Evolutionary conservation across 2,329 filamentous ascomycete species (phyloP), one percentile per base, ranked within the genome.

Genomic region (Aureobasidium musti): DNA sequence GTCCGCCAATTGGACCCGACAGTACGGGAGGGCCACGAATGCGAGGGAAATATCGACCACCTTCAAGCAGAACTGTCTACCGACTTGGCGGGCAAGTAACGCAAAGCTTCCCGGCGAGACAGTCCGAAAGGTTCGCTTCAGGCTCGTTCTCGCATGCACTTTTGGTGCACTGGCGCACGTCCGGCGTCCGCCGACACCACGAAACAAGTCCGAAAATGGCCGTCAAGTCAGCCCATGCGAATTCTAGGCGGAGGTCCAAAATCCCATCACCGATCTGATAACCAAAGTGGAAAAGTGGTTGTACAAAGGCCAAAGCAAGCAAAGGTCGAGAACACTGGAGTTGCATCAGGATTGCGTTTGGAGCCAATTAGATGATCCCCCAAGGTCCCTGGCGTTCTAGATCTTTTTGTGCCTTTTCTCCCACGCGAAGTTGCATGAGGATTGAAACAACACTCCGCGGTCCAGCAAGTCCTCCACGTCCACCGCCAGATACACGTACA

Each of bases 241-340:
- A 37, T 14, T 54, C 30, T 37, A 37, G 30, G 21, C 30, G 26
- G 11, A 21, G 30, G 47, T 6, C 47, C 45, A 49, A 49, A 35
- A 33, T 33, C 28, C 28, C 49, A 52, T 52, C 49, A 52, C 49
- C 49, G 49, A 52, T 52, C 49, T 52, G 26, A 33, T 21, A 8
- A 33, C 49, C 49, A 33, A n/a, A n/a, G 7, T 19, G 28, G 49
- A 21, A 33, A 33, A 52, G 26, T 52, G 49, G 49, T 33, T 52
- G 49, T 52, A 52, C 49, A 52, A 35, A 17, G 14, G 23, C 21
- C 43, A 50, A 30, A 50, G 23, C 26, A 50, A 50, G 28, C 28
- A 23, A 33, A 37, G 33, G 50, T 54, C 50, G 50, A 54, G 50
- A 54, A 23, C 33, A 37, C n/a, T 21, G n/a, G 30, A n/a, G 11